Evolutionary conservation across 768 basidiomycete genomes (phyloP).

Genomic region (Trametes meyenii): DNA sequence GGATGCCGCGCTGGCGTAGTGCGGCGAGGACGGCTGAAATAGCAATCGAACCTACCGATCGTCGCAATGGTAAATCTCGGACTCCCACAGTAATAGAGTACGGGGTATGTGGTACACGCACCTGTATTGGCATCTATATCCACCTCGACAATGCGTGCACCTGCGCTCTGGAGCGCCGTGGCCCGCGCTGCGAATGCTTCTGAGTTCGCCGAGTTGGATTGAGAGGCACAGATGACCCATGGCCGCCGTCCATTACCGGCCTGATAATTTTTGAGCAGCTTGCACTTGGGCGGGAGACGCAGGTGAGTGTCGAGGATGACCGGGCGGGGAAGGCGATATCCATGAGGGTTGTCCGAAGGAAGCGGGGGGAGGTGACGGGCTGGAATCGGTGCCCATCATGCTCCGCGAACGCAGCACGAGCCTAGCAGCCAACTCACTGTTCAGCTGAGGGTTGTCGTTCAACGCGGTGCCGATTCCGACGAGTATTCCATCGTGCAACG

Average conservation of each 20-base stretch:
- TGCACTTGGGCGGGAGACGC: slow-evolving; percentile 66
- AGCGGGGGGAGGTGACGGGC: slow-evolving; percentile 59
- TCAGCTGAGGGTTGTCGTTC: slow-evolving; percentile 94
- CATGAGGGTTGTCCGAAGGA: slow-evolving; percentile 28
- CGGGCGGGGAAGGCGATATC: slow-evolving; percentile 65
- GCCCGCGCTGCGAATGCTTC: slow-evolving; percentile 40
- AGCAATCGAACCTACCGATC: slow-evolving; percentile 41
- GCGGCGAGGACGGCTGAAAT: slow-evolving; percentile 52
- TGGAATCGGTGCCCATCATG: slow-evolving; percentile 28
- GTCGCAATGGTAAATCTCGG: neutral
- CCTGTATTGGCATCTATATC: slow-evolving; percentile 26
- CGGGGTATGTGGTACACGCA: slow-evolving; percentile 1
- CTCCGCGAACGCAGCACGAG: neutral
- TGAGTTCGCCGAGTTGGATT: slow-evolving; percentile 24
- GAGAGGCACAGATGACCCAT: slow-evolving; percentile 64
- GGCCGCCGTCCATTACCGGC: slow-evolving; percentile 64
- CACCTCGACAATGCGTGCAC: slow-evolving; percentile 66
- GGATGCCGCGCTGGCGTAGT: slow-evolving; percentile 59
- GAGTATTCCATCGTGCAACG: slow-evolving; percentile 91
- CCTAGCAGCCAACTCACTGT: slow-evolving; percentile 53
- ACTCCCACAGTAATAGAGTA: too few species aligned
- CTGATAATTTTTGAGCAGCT: slow-evolving; percentile 67
- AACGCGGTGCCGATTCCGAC: slow-evolving; percentile 88
- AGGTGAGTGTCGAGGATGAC: slow-evolving; percentile 81
- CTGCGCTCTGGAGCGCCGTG: slow-evolving; percentile 57